Conservation (phyloP, 169 alveolate species). For the Cryptosporidium viatorum region DNA sequence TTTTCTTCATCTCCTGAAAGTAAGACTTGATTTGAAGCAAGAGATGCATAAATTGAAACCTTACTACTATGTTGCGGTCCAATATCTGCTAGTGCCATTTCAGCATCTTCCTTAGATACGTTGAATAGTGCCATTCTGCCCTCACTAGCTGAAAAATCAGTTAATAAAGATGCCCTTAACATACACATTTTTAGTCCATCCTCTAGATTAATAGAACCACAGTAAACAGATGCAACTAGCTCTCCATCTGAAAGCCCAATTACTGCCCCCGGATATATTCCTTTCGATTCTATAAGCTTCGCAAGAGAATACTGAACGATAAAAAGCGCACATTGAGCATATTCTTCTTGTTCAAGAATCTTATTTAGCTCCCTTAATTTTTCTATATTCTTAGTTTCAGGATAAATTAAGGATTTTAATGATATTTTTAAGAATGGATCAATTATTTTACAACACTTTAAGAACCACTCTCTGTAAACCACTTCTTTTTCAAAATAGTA, state of each 20-base stretch:
- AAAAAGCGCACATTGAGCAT: constrained; percentile 83
- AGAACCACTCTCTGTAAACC: constrained; percentile 79
- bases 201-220: constrained; percentile 80
- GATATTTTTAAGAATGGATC: constrained; percentile 78
- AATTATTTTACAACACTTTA: constrained; percentile 79
- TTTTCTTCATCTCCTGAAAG: constrained; percentile 79
- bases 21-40: constrained; percentile 77
- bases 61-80: constrained; percentile 77
- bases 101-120: constrained; percentile 80
- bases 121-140: constrained; percentile 76
- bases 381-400: constrained; percentile 52
- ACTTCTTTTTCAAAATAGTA: constrained; percentile 80
- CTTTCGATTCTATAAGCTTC: constrained; percentile 78
- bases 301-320: constrained; percentile 83
- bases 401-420: constrained; percentile 78
- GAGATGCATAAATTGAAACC: constrained; percentile 76
- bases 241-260: constrained; percentile 83
- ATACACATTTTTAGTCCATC: constrained; percentile 78
- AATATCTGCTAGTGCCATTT: constrained; percentile 83
- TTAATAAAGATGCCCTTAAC: constrained; percentile 77
- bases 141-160: constrained; percentile 57
- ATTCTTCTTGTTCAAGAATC: constrained; percentile 74
- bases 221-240: constrained; percentile 80
- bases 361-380: constrained; percentile 52
- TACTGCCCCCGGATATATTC: constrained; percentile 82